Evolutionary conservation across 371 early-diverging fungal species (phyloP).

Genomic region (Coemansia linderi): DNA sequence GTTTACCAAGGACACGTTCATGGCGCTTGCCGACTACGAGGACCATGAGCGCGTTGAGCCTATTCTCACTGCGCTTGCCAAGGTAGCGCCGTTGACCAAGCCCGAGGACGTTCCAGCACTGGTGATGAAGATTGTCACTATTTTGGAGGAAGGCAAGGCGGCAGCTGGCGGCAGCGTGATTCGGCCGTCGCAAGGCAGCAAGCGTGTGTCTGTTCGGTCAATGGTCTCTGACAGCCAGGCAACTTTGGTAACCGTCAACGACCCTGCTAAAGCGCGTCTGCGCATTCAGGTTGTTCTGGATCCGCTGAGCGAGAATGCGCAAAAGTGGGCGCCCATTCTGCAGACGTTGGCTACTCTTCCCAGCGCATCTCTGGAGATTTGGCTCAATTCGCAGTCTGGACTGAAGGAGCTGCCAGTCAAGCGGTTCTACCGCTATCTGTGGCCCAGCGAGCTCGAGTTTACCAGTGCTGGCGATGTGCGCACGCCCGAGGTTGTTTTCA

Average conservation of each 20-base stretch:
- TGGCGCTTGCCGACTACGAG: conserved; percentile 40
- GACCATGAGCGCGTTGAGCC: conserved; percentile 33
- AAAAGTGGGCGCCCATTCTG: conserved; percentile 73
- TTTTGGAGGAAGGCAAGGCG: conserved; percentile 24
- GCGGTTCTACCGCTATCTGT: conserved; percentile 89
- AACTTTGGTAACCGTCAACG: conserved; percentile 11
- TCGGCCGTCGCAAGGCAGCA: conserved; percentile 7
- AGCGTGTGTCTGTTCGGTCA: not conserved
- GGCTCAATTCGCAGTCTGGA: conserved; percentile 61
- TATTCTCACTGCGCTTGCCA: conserved; percentile 15
- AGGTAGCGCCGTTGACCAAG: not conserved
- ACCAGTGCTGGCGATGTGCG: conserved; percentile 55
- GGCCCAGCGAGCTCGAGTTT: conserved; percentile 65
- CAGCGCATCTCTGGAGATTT: conserved; percentile 64
- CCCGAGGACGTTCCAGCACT: not conserved
- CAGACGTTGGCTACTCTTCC: conserved; percentile 63
- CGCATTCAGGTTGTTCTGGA: conserved; percentile 72
- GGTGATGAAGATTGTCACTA: conserved; percentile 27
- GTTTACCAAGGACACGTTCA: conserved; percentile 27
- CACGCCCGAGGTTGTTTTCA: conserved; percentile 67
- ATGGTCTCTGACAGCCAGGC: conserved; percentile 5
- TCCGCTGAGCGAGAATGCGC: conserved; percentile 74
- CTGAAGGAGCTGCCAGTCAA: conserved; percentile 71
- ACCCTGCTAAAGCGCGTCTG: conserved; percentile 36
- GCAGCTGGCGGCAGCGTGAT: conserved; percentile 17